Base-by-base conservation (phyloP, 2,329 filamentous ascomycete genomes). In the Ceratocystis eucalypticola region DNA sequence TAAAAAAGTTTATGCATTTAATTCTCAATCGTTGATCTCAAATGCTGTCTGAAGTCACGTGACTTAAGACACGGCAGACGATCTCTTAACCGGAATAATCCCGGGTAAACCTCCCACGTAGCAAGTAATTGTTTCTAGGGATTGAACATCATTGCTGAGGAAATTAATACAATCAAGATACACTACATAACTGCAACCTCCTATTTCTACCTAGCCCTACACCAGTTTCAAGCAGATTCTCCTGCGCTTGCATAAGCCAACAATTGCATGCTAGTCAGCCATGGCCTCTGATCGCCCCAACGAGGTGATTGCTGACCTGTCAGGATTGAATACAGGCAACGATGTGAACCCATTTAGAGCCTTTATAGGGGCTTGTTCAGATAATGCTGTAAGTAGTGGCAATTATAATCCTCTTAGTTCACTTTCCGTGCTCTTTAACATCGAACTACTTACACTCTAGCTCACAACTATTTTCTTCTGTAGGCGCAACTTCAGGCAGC, bases 291-390 rank as follows among this genome's bases (percentile, higher is more conserved):
- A 22, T 20, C 66, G 64, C 28, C 63, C 66, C 15, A 67, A 67
- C 48, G 66, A 67, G 20, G 50, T 41, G 10, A 64, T 67, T 33
- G 61, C 53, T 30, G 61, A 67, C 20, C 57, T 65, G 3, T 65
- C 61, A 10, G 64, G 64, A 12, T 48, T 68, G 15, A 28, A 57
- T 41, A 25, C 63, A 17, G 6, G 41, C 44, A 61, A 33, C 25
- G 57, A 65, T 37, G 17, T 41, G 8, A 65, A 65, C 20, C 53
- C 44, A 6, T 68, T 65, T 44, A 22, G 89, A 70, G 84, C 86
- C 20, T 77, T 95, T 68, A 88, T 96, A 67, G 75, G 81, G 53
- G 81, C 82, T 8, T 91, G 87, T 72, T 76, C 85, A 61, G 78
- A 88, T 73, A 79, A 89, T 70, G 77, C 85, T 65, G 89, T 93